phyloP scores from a whole-genome alignment of 805 yeast genomes.

The Candida xyloterini region DNA sequence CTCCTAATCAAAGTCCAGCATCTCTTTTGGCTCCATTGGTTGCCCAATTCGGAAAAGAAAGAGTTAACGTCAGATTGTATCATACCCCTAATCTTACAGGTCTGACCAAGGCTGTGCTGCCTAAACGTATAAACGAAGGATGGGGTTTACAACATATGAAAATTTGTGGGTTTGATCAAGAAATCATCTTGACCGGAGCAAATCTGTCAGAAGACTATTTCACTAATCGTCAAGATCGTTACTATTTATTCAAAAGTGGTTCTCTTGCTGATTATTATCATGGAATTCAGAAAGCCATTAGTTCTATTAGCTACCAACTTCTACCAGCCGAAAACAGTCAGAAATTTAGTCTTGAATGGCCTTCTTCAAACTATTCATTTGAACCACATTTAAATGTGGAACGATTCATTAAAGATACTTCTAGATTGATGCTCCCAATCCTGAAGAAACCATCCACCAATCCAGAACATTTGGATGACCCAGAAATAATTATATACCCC shows the following conservation, averaged over 20 bases:
- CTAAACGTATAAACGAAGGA: slow-evolving; percentile 86
- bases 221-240: slow-evolving; percentile 92
- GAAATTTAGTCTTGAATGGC: slow-evolving; percentile 71
- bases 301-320: slow-evolving; percentile 69
- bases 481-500: slow-evolving; percentile 75
- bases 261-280: slow-evolving; percentile 70
- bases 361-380: slow-evolving; percentile 56
- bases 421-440: slow-evolving; percentile 55
- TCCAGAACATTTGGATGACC: slow-evolving; percentile 18
- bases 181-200: slow-evolving; percentile 85
- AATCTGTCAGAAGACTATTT: slow-evolving; percentile 89
- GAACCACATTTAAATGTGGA: slow-evolving; percentile 61
- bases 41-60: slow-evolving; percentile 54
- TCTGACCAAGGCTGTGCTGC: slow-evolving; percentile 59
- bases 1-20: slow-evolving; percentile 78
- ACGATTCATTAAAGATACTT: slow-evolving; percentile 54
- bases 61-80: slow-evolving; percentile 80
- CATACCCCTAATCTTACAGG: slow-evolving; percentile 86
- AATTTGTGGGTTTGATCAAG: slow-evolving; percentile 90
- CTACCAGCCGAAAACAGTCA: slow-evolving; percentile 38
- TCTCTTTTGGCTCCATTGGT: slow-evolving; percentile 65
- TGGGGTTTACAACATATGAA: slow-evolving; percentile 97
- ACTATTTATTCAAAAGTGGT: slow-evolving; percentile 63
- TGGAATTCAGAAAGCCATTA: slow-evolving; percentile 62
- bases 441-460: slow-evolving; percentile 41